These are phyloP conservation scores for Leccinellum rugosiceps DNA, from an alignment of 768 basidiomycete genomes.

Conservation along the genomic window DNA sequence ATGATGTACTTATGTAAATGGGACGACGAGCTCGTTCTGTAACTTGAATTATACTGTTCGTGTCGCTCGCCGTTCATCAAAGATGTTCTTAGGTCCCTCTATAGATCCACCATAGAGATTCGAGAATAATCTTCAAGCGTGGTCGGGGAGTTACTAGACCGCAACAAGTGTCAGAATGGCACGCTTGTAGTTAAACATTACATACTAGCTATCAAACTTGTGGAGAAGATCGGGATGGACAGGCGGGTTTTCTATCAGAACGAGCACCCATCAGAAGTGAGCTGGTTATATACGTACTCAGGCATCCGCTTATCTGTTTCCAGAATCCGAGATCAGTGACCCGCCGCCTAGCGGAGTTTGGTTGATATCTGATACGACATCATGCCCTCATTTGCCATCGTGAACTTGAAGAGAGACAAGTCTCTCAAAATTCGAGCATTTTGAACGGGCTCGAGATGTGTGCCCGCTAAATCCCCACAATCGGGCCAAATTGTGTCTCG, in stretches of 20 bases:
- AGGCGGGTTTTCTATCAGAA: background rate
- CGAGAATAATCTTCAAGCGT: no score
- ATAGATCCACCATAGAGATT: no score
- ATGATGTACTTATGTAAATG: no score
- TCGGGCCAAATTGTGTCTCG: background rate
- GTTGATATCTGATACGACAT: background rate
- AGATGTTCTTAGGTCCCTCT: no score
- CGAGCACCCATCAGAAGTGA: background rate
- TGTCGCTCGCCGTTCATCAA: no score
- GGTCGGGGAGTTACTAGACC: background rate
- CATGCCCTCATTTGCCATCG: background rate
- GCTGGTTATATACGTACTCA: background rate
- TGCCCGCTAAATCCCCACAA: background rate
- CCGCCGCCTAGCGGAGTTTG: background rate
- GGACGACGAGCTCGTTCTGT: no score
- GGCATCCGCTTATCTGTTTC: background rate
- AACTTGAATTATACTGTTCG: no score
- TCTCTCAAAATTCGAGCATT: background rate
- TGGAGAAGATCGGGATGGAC: background rate
- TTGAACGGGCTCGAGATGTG: background rate
- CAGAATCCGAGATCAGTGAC: background rate
- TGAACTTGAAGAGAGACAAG: background rate
- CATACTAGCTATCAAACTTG: background rate
- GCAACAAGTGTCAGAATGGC: no score
- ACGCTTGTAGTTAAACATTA: background rate